Percentiles rank a stretch among this genome's conserved stretches.
These are phyloP conservation scores for Quambalaria eucalypti DNA, from an alignment of 1,284 basidiomycete genomes.

Conservation along the genomic window DNA sequence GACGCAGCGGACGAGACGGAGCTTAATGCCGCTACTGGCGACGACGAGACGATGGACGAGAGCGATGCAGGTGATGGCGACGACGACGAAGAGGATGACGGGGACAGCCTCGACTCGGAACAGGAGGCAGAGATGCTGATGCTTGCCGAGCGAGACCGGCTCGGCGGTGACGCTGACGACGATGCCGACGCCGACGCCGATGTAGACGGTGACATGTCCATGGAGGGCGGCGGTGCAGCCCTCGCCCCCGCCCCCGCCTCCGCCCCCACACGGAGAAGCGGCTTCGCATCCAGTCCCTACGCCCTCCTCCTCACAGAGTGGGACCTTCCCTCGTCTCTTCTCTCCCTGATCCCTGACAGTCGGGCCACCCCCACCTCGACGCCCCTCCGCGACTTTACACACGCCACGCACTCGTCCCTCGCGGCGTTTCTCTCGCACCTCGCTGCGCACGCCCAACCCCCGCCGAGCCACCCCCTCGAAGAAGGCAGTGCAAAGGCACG, in stretches of 20 bases:
- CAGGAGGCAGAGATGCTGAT: conserved; percentile 2
- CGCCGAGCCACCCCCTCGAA: neutral
- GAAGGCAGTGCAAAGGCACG: neutral
- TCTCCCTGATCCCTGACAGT: too few species aligned
- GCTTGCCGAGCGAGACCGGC: neutral
- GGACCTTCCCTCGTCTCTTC: too few species aligned
- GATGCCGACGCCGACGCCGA: neutral
- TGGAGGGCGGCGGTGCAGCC: neutral
- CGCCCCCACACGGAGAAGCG: too few species aligned
- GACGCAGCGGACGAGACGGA: neutral
- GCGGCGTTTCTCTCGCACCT: neutral
- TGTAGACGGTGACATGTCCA: neutral
- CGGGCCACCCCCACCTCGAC: too few species aligned
- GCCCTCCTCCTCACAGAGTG: too few species aligned
- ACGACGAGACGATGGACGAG: neutral
- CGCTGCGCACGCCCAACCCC: neutral
- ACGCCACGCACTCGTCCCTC: neutral
- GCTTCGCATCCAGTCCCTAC: too few species aligned
- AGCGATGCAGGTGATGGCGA: neutral
- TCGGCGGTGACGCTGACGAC: neutral
- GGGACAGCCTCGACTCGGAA: neutral
- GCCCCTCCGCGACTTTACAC: neutral
- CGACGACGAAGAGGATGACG: neutral
- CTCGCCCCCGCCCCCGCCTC: too few species aligned
- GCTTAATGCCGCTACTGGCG: neutral